These are phyloP conservation scores for Nemania diffusa DNA, from an alignment of 2,329 filamentous ascomycete species.

Conservation along the genomic window DNA sequence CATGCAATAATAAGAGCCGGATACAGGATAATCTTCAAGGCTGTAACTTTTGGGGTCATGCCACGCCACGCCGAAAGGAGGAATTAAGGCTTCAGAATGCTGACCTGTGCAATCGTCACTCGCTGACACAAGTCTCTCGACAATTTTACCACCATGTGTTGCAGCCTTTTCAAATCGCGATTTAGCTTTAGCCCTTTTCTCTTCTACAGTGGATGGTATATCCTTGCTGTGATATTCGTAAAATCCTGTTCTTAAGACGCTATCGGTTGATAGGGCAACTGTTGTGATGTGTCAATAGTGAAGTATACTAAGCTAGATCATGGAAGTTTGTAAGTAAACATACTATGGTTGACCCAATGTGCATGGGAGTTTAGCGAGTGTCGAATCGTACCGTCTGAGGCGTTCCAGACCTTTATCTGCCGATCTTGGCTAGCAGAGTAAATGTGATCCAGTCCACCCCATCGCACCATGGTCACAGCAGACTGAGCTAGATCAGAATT, in stretches of 20 bases:
- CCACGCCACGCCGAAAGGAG: not conserved
- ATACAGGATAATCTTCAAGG: not conserved
- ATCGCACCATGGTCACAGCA: slow-evolving; percentile 88
- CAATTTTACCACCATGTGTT: slow-evolving; percentile 76
- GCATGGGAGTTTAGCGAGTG: slow-evolving; percentile 85
- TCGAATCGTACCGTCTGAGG: slow-evolving; percentile 78
- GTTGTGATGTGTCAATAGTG: not conserved
- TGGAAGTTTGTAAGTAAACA: slow-evolving; percentile 10
- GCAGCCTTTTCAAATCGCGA: slow-evolving; percentile 88
- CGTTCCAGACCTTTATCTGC: slow-evolving; percentile 81
- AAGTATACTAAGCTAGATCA: not conserved
- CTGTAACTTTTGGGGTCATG: not conserved
- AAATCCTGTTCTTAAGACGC: slow-evolving; percentile 84
- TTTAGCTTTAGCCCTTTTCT: slow-evolving; percentile 78
- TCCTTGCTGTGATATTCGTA: slow-evolving; percentile 78
- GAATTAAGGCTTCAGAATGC: not conserved
- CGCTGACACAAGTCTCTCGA: slow-evolving; percentile 88
- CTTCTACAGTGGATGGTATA: slow-evolving; percentile 74
- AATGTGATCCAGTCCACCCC: slow-evolving; percentile 89
- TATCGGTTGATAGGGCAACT: slow-evolving; percentile 90
- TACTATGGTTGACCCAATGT: slow-evolving; percentile 90
- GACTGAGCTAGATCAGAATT: slow-evolving; percentile 58
- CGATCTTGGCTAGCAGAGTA: slow-evolving; percentile 90
- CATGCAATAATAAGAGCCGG: not conserved
- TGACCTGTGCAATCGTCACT: slow-evolving; percentile 73